Percentiles rank a stretch among this genome's conserved stretches.
These are phyloP conservation scores for Penicillium sp. DNA, from an alignment of 2,329 filamentous ascomycete species.

Conservation along the genomic window DNA sequence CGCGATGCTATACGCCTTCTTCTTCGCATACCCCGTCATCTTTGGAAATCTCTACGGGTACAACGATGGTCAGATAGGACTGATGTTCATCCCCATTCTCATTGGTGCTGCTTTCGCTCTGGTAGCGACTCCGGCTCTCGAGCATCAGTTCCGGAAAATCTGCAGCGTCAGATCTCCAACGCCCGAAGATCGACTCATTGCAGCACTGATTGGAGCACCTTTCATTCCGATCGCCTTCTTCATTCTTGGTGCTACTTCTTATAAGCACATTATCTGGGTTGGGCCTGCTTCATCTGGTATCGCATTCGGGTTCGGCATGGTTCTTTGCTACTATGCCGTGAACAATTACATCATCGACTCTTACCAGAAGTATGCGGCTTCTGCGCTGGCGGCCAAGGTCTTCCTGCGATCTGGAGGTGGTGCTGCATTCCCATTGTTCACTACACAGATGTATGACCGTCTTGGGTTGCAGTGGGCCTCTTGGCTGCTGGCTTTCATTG, in stretches of 20 bases:
- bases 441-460: conserved; percentile 71
- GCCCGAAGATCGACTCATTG: conserved; percentile 72
- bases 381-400: conserved; percentile 49
- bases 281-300: conserved; percentile 61
- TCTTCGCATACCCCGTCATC: conserved; percentile 59
- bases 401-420: conserved; percentile 63
- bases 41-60: conserved; percentile 69
- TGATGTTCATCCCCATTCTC: conserved; percentile 46
- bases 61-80: conserved; percentile 39
- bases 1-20: conserved; percentile 50
- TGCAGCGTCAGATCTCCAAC: conserved; percentile 66
- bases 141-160: conserved; percentile 71
- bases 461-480: conserved; percentile 74
- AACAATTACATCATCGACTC: conserved; percentile 75
- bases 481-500: conserved; percentile 63
- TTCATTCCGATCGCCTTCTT: conserved; percentile 65
- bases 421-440: conserved; percentile 72
- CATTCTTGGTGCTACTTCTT: conserved; percentile 66
- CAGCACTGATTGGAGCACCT: conserved; percentile 72
- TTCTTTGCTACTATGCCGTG: conserved; percentile 74
- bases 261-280: conserved; percentile 56
- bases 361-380: conserved; percentile 46
- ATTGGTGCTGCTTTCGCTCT: conserved; percentile 35
- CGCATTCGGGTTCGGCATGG: conserved; percentile 75
- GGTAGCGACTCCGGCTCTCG: conserved; percentile 53